Evolutionary conservation across 2,329 filamentous ascomycete genomes (phyloP).

Genomic region (Chrysoporthe cubensis): DNA sequence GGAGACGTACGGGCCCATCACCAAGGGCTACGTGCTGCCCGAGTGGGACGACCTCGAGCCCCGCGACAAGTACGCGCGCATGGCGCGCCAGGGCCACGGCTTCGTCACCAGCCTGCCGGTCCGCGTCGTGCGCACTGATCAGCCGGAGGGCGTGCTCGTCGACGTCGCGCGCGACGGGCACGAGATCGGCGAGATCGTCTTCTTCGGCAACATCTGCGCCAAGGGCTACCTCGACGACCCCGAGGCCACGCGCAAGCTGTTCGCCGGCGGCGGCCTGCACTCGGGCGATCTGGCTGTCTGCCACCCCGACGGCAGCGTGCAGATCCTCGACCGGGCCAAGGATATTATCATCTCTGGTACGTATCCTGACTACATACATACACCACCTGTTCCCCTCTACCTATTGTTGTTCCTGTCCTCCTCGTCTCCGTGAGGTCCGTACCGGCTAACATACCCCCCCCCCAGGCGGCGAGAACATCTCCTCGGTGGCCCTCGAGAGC

Average conservation of each 20-base stretch:
- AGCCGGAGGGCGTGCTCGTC: conserved; percentile 66
- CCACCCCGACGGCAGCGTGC: conserved; percentile 87
- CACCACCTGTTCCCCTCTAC: no score
- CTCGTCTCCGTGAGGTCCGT: no score
- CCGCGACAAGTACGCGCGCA: conserved; percentile 81
- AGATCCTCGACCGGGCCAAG: conserved; percentile 93
- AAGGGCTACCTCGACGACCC: conserved; percentile 91
- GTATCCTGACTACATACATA: conserved; percentile 32
- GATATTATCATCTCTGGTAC: conserved; percentile 96
- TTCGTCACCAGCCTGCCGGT: conserved; percentile 82
- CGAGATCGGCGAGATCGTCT: conserved; percentile 65
- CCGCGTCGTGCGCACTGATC: conserved; percentile 80
- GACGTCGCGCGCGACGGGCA: conserved; percentile 54
- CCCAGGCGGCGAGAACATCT: conserved; percentile 93
- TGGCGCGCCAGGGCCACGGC: conserved; percentile 94
- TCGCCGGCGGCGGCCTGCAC: conserved; percentile 83
- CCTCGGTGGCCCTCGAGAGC: conserved; percentile 86
- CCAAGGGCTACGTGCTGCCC: conserved; percentile 87
- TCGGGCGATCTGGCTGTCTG: conserved; percentile 92
- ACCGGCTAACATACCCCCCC: no score
- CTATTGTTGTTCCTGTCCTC: no score
- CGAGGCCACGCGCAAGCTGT: conserved; percentile 84
- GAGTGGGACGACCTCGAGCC: conserved; percentile 76
- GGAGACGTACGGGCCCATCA: conserved; percentile 94
- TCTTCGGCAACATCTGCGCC: conserved; percentile 87